These are phyloP conservation scores for Malassezia dermatis DNA, from an alignment of 1,284 basidiomycete species.

Conservation along the genomic window DNA sequence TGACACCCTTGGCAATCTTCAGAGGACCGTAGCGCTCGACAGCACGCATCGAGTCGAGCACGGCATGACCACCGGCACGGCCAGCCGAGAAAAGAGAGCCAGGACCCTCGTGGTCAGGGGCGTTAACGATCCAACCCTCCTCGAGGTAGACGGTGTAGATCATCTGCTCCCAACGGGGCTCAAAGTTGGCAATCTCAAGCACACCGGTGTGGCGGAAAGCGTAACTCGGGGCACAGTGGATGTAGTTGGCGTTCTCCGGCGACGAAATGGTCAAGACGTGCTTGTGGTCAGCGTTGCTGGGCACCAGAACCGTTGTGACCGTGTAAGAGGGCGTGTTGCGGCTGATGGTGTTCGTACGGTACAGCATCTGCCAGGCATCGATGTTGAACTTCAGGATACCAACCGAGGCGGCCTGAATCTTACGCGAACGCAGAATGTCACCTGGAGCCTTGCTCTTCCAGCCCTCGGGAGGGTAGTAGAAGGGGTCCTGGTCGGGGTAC, in stretches of 20 bases:
- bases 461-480: constrained; percentile 17
- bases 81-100: constrained; percentile 28
- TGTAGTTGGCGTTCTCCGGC: constrained; percentile 25
- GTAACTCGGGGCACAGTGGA: constrained; percentile 31
- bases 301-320: constrained; percentile 30
- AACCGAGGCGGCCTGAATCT: constrained; percentile 24
- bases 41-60: constrained; percentile 32
- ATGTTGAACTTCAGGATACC: constrained; percentile 21
- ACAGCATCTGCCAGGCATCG: constrained; percentile 22
- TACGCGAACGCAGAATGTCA: constrained; percentile 24
- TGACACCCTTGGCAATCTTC: constrained; percentile 19
- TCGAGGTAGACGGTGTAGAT: constrained; percentile 29
- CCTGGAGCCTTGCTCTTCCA: constrained; percentile 20
- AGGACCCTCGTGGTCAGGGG: constrained; percentile 34
- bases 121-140: constrained; percentile 36
- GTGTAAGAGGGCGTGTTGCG: constrained; percentile 15
- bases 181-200: constrained; percentile 20
- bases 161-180: constrained; percentile 27
- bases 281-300: constrained; percentile 17
- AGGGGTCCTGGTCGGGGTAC: constrained; percentile 14
- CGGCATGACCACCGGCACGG: constrained; percentile 24
- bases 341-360: constrained; percentile 19
- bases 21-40: constrained; percentile 21
- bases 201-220: constrained; percentile 21
- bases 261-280: constrained; percentile 12